A percentile compares a stretch with the other conserved stretches of the same genome.
Conservation (phyloP, 2,329 filamentous ascomycete genomes). For the Seiridium cupressi region DNA sequence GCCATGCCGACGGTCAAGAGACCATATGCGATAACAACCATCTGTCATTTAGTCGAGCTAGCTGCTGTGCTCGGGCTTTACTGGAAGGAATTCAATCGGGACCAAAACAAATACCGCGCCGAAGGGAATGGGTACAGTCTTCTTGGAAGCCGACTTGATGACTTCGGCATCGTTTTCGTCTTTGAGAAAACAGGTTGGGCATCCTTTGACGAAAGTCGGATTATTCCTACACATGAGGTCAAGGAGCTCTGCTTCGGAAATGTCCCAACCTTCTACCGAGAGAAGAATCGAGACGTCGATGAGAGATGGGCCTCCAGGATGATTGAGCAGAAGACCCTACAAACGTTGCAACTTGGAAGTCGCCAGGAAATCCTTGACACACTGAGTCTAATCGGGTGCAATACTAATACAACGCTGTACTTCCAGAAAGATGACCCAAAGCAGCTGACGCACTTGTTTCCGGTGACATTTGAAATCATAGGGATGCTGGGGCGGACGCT, state of each 20-base stretch:
- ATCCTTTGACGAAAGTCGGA: constrained; percentile 45
- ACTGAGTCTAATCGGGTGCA: constrained; percentile 51
- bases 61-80: constrained; percentile 53
- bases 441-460: constrained; percentile 45
- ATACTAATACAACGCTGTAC: constrained; percentile 47
- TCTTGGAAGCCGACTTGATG: constrained; percentile 41
- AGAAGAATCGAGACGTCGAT: constrained; percentile 35
- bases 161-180: constrained; percentile 53
- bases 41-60: constrained; percentile 54
- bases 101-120: constrained; percentile 48
- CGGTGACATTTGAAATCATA: constrained; percentile 57
- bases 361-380: constrained; percentile 50
- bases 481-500: constrained; percentile 55
- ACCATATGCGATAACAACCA: constrained; percentile 46
- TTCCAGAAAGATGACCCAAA: constrained; percentile 36
- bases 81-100: constrained; percentile 58
- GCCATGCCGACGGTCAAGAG: constrained; percentile 23
- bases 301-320: constrained; percentile 19
- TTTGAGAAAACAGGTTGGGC: constrained; percentile 51
- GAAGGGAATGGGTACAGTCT: constrained; percentile 55
- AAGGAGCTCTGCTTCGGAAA: constrained; percentile 57
- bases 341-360: constrained; percentile 46
- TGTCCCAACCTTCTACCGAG: constrained; percentile 52
- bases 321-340: constrained; percentile 18
- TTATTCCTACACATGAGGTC: constrained; percentile 51